phyloP scores from a whole-genome alignment of 805 yeast species.

The Yarrowia keelungensis region DNA sequence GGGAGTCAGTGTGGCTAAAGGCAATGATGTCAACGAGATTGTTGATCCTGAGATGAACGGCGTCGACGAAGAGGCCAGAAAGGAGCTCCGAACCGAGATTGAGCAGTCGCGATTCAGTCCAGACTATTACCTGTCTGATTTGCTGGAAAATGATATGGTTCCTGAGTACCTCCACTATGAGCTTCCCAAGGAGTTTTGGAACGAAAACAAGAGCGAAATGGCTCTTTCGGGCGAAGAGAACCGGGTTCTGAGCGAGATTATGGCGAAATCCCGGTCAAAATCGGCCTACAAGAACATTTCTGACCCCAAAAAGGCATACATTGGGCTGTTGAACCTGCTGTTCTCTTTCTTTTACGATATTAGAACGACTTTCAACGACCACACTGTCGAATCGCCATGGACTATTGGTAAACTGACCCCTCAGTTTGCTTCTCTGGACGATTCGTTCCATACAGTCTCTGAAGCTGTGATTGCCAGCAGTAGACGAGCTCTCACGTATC shows the following conservation, averaged over 20 bases:
- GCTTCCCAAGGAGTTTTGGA: constrained; percentile 14
- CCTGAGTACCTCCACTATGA: constrained; percentile 53
- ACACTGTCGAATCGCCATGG: constrained; percentile 91
- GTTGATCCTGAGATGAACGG: constrained; percentile 76
- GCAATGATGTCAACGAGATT: constrained; percentile 91
- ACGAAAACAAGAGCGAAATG: constrained; percentile 26
- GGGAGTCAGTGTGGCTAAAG: constrained; percentile 71
- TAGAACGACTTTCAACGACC: constrained; percentile 73
- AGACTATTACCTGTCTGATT: constrained; percentile 88
- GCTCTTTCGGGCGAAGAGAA: constrained; percentile 25
- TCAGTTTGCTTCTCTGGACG: constrained; percentile 74
- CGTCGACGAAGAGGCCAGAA: constrained; percentile 57
- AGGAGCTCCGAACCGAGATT: constrained; percentile 67
- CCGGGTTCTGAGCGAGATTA: constrained; percentile 16
- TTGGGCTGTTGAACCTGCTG: constrained; percentile 68
- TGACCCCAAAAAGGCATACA: constrained; percentile 63
- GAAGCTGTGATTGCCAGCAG: constrained; percentile 66
- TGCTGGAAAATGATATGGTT: constrained; percentile 60
- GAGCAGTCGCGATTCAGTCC: constrained; percentile 83
- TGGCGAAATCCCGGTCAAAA: constrained; percentile 16
- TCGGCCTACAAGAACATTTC: constrained; percentile 48
- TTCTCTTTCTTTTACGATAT: constrained; percentile 79
- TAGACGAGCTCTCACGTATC: constrained; percentile 78
- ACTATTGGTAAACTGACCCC: constrained; percentile 87
- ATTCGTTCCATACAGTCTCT: constrained; percentile 54